Base-by-base conservation (phyloP, 805 yeast species). In the Ogataea nitratoaversa region DNA sequence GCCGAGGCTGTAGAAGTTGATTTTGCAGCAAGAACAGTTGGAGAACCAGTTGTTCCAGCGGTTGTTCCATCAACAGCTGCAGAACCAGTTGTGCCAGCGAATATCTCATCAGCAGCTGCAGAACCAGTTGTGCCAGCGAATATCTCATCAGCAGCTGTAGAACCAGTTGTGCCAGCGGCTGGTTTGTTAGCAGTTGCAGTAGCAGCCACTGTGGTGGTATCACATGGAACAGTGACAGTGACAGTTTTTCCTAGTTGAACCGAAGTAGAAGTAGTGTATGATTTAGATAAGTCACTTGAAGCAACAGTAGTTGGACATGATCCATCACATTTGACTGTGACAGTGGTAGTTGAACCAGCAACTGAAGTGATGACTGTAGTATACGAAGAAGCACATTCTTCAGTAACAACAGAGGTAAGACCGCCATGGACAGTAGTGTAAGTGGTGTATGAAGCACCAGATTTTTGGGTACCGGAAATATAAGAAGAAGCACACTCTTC, bases 321-420 rank as follows among this genome's bases (percentile, higher is more conserved):
- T n/a, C 46, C 48, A 28, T 45, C 27, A 36, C 49, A 47, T 17
- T 51, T 30, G 30, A 47, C 49, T 19, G 53, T 49, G 18, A 47
- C 50, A 25, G 50, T 47, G 11, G 52, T 47, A 9, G 42, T 20
- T 4, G 36, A 33, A 18, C 31, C 36, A 4, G 18, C 23, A 19
- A 25, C 23, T 18, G 34, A 4, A 8, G 34, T 31, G 34, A 22
- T 22, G 11, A 22, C 25, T 8, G 25, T 22, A 22, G 25, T 22
- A 11, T 22, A 22, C 11, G 25, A 8, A 22, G 25, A 11, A 8
- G 35, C 33, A 19, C 39, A 39, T 24, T 34, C 25, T 16, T 19
- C 38, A 18, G 35, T 27, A 16, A 37, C 31, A 9, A 38, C 33
- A 4, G 14, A 17, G 24, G 45, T 46, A 7, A 31, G 36, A 20